Evolutionary conservation across 2,329 filamentous ascomycete genomes (phyloP), one percentile per base, ranked within the genome.

Genomic region (Huntiella decipiens): DNA sequence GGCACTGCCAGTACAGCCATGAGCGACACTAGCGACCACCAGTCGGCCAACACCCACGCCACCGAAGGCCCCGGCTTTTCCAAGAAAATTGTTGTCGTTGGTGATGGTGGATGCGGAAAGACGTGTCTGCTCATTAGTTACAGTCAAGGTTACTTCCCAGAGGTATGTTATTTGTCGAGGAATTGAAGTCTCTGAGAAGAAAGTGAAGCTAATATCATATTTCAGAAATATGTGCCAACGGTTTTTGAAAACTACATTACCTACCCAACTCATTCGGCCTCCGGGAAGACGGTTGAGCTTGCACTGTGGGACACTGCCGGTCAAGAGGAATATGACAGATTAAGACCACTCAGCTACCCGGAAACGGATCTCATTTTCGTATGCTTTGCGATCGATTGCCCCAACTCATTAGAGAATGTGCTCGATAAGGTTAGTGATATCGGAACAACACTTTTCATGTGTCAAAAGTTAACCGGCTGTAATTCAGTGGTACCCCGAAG

Each of bases 241-340:
- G 91, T 98, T 44, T 98, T 98, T 62, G 91, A 98, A 60, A 98
- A 98, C 69, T 98, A 98, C 74, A 96, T 98, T 66, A 95, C 91
- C 46, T 88, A 94, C 62, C 92, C 88, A 48, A 82, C 79, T 50
- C 91, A 98, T 65, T 76, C 78, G 53, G 75, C 78, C 38, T 83
- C 81, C 10, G 87, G 88, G 58, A 96, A 95, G 71, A 87, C 81
- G 48, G 86, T 98, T 54, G 91, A 98, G 66, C 75, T 98, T 51
- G 91, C 91, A 36, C 73, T 98, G 44, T 98, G 91, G 91, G 91
- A 98, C 64, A 98, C 91, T 22, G 91, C 91, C 56, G 91, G 91
- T 35, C 91, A 98, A 64, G 91, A 98, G 64, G 91, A 96, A 66
- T 98, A 98, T 62, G 91, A 98, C 68, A 79, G 91, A 56, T 70